phyloP scores from a whole-genome alignment of 2,329 filamentous ascomycete species.

The Didymella arachidicola region DNA sequence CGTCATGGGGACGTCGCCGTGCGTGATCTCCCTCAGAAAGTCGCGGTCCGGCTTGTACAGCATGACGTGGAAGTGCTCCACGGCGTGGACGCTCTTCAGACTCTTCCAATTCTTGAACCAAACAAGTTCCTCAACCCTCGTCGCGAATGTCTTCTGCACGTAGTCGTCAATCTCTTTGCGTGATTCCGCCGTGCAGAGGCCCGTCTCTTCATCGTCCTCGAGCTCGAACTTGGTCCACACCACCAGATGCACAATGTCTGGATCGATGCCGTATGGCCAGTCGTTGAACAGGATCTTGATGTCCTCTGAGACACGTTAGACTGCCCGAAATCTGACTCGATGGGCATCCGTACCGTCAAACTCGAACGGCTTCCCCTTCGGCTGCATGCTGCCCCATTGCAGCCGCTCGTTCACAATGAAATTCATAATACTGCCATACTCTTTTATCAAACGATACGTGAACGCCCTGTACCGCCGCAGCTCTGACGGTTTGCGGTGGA shows the following conservation, averaged over 20 bases:
- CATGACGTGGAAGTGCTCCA: slow-evolving; percentile 97
- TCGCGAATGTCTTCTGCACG: slow-evolving; percentile 71
- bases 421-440: slow-evolving; percentile 78
- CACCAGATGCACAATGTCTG: slow-evolving; percentile 80
- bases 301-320: slow-evolving; percentile 58
- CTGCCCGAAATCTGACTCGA: neutral
- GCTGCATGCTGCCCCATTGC: slow-evolving; percentile 65
- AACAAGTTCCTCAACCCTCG: slow-evolving; percentile 58
- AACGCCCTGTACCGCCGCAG: slow-evolving; percentile 80
- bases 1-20: slow-evolving; percentile 72
- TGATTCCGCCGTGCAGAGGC: slow-evolving; percentile 71
- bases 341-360: slow-evolving; percentile 44
- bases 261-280: slow-evolving; percentile 90
- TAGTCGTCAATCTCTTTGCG: slow-evolving; percentile 73
- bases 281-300: slow-evolving; percentile 84
- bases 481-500: slow-evolving; percentile 79
- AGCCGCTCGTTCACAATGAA: slow-evolving; percentile 78
- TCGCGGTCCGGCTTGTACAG: slow-evolving; percentile 75
- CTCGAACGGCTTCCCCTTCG: slow-evolving; percentile 54
- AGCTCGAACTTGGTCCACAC: slow-evolving; percentile 92
- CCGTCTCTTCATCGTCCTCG: slow-evolving; percentile 70
- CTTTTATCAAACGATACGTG: slow-evolving; percentile 66
- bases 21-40: slow-evolving; percentile 75
- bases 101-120: slow-evolving; percentile 96
- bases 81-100: slow-evolving; percentile 82